Percentiles rank a stretch among this genome's conserved stretches.
These are phyloP conservation scores for Phoenix roebelenii DNA, from an alignment of 176 grass and related monocot genomes.

Conservation along the genomic window DNA sequence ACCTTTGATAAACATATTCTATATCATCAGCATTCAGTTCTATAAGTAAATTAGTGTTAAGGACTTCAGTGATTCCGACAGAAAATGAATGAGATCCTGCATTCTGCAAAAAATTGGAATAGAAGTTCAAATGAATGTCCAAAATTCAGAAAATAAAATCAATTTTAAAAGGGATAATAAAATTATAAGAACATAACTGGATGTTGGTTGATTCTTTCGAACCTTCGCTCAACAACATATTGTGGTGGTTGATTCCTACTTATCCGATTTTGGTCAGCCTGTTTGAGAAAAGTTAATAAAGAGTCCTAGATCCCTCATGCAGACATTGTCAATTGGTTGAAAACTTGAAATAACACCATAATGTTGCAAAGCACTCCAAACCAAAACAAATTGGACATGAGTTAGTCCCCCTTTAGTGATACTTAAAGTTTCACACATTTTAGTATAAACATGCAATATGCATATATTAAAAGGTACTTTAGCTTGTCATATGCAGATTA, in stretches of 20 bases:
- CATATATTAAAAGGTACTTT: no score
- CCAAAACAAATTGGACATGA: no score
- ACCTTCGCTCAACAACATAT: conserved; percentile 49
- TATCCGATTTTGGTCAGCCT: conserved; percentile 52
- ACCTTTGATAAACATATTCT: conserved; percentile 85
- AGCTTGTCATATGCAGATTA: no score
- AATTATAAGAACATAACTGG: conserved; percentile 40
- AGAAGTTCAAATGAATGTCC: conserved; percentile 24
- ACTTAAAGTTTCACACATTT: no score
- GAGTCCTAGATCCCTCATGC: no score
- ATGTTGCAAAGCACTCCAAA: no score
- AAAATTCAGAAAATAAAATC: conserved; percentile 1
- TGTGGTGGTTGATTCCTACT: conserved; percentile 43
- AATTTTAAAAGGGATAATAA: neutral
- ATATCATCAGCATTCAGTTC: conserved; percentile 89
- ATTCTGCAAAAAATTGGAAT: conserved; percentile 31
- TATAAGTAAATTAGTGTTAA: conserved; percentile 63
- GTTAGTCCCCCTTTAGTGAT: no score
- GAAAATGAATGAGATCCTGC: conserved; percentile 63
- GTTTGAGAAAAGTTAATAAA: conserved; percentile 22
- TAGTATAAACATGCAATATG: no score
- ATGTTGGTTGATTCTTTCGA: conserved; percentile 85
- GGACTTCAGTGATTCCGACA: conserved; percentile 55
- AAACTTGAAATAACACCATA: no score
- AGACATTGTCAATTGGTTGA: no score